These are phyloP conservation scores for Plasmodium blacklocki DNA, from an alignment of 169 alveolate species.

Conservation along the genomic window DNA sequence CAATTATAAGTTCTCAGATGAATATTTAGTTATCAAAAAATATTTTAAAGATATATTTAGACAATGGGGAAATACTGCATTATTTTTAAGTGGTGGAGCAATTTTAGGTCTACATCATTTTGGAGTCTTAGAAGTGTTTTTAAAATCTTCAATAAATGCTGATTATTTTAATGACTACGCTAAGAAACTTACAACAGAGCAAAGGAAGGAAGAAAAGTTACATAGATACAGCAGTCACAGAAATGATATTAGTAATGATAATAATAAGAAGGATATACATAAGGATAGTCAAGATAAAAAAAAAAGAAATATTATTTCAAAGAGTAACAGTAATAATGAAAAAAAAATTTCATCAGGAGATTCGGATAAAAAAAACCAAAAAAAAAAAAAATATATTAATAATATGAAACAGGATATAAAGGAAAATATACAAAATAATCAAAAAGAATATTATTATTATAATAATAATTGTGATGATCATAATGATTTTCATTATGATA, in stretches of 20 bases:
- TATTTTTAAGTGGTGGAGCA: slow-evolving; percentile 84
- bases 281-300: not conserved
- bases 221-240: not conserved
- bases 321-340: too few relatives aligned
- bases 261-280: not conserved
- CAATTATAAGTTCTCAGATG: slow-evolving; percentile 39
- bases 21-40: slow-evolving; percentile 47
- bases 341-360: too few relatives aligned
- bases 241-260: not conserved
- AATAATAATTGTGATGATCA: too few relatives aligned
- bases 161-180: slow-evolving; percentile 41
- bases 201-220: too few relatives aligned
- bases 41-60: slow-evolving; percentile 65
- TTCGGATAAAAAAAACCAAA: too few relatives aligned
- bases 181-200: not conserved
- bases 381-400: too few relatives aligned
- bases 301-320: too few relatives aligned
- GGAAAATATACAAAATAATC: too few relatives aligned
- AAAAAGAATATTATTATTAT: too few relatives aligned
- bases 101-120: slow-evolving; percentile 81
- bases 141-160: slow-evolving; percentile 35
- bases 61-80: slow-evolving; percentile 82
- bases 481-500: too few relatives aligned
- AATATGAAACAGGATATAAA: too few relatives aligned
- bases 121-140: slow-evolving; percentile 79